phyloP scores from a whole-genome alignment of 768 basidiomycete genomes.

The Candolleomyces efflorescens region DNA sequence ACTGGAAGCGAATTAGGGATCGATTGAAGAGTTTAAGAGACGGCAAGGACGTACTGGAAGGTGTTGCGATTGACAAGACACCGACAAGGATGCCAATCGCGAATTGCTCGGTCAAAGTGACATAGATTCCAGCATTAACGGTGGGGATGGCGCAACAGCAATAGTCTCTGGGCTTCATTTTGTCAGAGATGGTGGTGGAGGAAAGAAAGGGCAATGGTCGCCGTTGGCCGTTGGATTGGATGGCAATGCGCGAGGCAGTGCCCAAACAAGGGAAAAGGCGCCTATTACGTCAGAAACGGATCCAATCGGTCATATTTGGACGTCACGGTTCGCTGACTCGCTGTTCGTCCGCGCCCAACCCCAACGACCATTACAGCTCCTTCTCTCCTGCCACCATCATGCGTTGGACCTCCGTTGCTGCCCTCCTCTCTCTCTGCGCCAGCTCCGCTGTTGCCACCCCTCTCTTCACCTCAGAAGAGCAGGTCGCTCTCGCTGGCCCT shows the following conservation, averaged over 20 bases:
- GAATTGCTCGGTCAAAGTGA: conserved; percentile 74
- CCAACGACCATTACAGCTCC: background rate
- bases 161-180: conserved; percentile 78
- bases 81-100: conserved; percentile 62
- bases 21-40: background rate
- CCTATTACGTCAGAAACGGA: conserved; percentile 6
- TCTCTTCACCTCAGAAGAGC: conserved; percentile 1
- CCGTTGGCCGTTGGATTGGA: background rate
- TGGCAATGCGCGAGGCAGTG: background rate
- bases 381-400: conserved; percentile 8
- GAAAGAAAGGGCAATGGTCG: conserved; percentile 13
- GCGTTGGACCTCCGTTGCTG: background rate
- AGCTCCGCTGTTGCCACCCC: conserved; percentile 18
- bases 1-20: conserved; percentile 39
- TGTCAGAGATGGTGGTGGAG: conserved; percentile 23
- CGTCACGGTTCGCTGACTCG: background rate
- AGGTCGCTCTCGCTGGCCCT: conserved; percentile 20
- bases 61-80: conserved; percentile 71
- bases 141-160: conserved; percentile 93
- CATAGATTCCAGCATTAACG: conserved; percentile 87
- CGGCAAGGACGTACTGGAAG: conserved; percentile 54
- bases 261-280: too few relatives aligned
- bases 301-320: background rate
- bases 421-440: conserved; percentile 6
- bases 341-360: background rate